These are phyloP conservation scores for Chrysoporthe cubensis DNA, from an alignment of 2,329 filamentous ascomycete species.

Conservation along the genomic window DNA sequence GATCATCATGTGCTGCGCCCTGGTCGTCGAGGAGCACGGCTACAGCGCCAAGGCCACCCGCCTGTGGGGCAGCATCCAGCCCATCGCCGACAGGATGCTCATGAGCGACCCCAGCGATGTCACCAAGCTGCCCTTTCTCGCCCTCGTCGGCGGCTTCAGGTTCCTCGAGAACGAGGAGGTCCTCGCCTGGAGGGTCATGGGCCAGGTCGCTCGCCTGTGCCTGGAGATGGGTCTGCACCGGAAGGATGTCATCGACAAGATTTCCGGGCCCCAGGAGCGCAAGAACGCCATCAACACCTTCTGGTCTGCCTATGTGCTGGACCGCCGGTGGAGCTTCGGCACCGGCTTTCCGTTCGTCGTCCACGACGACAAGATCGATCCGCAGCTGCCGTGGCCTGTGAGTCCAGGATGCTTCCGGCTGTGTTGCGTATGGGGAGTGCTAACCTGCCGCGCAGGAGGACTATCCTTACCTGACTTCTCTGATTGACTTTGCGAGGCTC, in stretches of 20 bases:
- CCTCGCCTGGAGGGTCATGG: conserved; percentile 85
- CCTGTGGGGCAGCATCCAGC: conserved; percentile 77
- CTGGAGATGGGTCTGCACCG: conserved; percentile 84
- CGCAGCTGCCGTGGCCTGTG: conserved; percentile 78
- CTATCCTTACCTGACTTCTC: conserved; percentile 75
- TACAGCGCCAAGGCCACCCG: conserved; percentile 74
- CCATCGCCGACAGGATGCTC: conserved; percentile 67
- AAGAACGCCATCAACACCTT: conserved; percentile 73
- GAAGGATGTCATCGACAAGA: conserved; percentile 71
- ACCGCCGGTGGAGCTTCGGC: conserved; percentile 87
- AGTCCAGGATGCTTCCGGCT: conserved; percentile 37
- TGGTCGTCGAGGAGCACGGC: conserved; percentile 79
- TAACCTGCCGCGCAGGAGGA: conserved; percentile 46
- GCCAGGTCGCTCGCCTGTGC: conserved; percentile 78
- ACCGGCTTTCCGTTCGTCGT: conserved; percentile 85
- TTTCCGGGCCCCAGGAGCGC: conserved; percentile 70
- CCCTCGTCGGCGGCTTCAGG: conserved; percentile 66
- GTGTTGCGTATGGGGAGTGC: conserved; percentile 4
- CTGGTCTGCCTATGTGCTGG: conserved; percentile 85
- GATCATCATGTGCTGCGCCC: conserved; percentile 77
- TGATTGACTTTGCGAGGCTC: conserved; percentile 83
- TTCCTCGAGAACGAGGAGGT: conserved; percentile 87
- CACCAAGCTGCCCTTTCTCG: conserved; percentile 53
- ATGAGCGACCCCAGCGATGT: conserved; percentile 58
- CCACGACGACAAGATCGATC: conserved; percentile 85